A percentile compares a stretch with the other conserved stretches of the same genome.
These are phyloP conservation scores for Eucalyptus lansdowneana DNA, from an alignment of 345 rosid species.

Conservation along the genomic window DNA sequence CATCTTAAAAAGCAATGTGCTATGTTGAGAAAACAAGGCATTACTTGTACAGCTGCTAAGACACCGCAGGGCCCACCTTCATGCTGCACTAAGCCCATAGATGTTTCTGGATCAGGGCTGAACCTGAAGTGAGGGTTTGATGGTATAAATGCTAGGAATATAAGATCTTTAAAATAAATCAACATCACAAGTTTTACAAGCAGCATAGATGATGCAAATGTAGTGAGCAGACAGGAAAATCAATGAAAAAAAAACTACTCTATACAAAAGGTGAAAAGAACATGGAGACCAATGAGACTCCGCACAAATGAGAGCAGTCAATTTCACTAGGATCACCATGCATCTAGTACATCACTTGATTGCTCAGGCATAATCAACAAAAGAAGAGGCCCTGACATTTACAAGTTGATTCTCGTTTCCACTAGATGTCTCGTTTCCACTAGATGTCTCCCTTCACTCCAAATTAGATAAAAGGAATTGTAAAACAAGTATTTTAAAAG, in stretches of 20 bases:
- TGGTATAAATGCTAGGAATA: constrained; percentile 10
- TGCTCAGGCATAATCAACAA: not conserved
- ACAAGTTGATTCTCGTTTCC: not conserved
- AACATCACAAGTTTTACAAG: not conserved
- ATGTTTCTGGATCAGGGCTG: constrained; percentile 94
- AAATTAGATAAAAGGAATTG: not conserved
- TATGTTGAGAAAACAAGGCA: constrained; percentile 5
- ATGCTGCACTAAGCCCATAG: constrained; percentile 99
- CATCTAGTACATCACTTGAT: not conserved
- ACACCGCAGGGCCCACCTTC: constrained; percentile 99
- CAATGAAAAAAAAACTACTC: not conserved
- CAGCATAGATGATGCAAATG: not conserved
- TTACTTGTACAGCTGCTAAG: constrained; percentile 95
- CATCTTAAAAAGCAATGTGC: not conserved
- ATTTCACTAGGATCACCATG: not conserved
- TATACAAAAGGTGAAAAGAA: not conserved
- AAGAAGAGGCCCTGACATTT: not conserved
- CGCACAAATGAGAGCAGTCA: not conserved
- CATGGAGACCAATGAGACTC: not conserved
- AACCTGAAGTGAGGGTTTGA: constrained; percentile 41
- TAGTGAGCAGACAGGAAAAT: not conserved
- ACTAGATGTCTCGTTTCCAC: not conserved
- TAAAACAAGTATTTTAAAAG: not conserved
- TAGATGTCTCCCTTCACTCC: not conserved
- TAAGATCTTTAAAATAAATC: not conserved